phyloP scores from a whole-genome alignment of 2,329 filamentous ascomycete species.

The Madurella mycetomatis region DNA sequence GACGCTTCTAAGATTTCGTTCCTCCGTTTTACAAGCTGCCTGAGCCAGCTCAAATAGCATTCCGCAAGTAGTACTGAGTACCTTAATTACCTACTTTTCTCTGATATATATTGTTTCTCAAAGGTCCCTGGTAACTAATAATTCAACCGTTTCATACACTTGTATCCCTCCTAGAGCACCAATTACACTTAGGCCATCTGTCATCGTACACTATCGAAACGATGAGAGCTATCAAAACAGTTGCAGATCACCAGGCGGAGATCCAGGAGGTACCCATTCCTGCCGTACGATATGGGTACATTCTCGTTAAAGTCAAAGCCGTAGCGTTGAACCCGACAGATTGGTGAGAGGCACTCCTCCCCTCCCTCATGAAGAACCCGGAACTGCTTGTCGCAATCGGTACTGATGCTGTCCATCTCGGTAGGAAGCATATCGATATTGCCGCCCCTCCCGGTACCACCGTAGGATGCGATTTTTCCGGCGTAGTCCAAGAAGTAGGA shows the following conservation, averaged over 20 bases:
- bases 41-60: too few relatives aligned
- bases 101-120: too few relatives aligned
- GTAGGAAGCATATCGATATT: conserved; percentile 7
- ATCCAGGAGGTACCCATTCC: conserved; percentile 5
- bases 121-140: too few relatives aligned
- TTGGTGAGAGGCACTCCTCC: conserved; percentile 5
- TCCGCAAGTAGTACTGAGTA: too few relatives aligned
- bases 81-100: too few relatives aligned
- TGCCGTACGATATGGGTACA: conserved; percentile 3
- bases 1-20: too few relatives aligned
- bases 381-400: background rate
- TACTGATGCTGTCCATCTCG: too few relatives aligned
- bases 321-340: conserved; percentile 12
- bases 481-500: conserved; percentile 43
- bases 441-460: background rate
- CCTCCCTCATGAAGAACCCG: background rate
- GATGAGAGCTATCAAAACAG: conserved; percentile 7
- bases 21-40: too few relatives aligned
- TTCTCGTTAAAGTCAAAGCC: conserved; percentile 11
- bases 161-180: too few relatives aligned
- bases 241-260: background rate
- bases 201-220: too few relatives aligned
- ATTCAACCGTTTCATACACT: too few relatives aligned
- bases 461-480: conserved; percentile 43
- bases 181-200: too few relatives aligned